Base-by-base conservation (phyloP, 2,329 filamentous ascomycete genomes). In the Ophiostoma australiae region DNA sequence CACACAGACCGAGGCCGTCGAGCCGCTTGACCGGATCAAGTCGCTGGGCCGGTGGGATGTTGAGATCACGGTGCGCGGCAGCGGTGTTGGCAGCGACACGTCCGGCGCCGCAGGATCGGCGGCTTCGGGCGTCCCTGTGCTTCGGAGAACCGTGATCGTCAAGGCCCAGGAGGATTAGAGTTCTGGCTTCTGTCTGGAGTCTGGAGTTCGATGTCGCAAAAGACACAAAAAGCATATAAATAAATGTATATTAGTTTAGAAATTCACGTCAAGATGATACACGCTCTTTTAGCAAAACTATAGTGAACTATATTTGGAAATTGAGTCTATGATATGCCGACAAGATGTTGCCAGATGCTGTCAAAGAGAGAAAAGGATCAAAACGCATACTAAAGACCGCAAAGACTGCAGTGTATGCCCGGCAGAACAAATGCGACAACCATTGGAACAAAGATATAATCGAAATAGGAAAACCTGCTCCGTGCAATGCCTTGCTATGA, bases 11-110 rank as follows among this genome's bases (percentile, higher is more conserved):
- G 52, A 58, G 52, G n/a, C 52, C n/a, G 52, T n/a, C n/a, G 52
- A 80, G 17, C 77, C 76, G 41, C 77, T 76, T 68, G 80, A 82
- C 74, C 78, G 80, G 69, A 77, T 83, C 75, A 82, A 82, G 77
- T 74, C 76, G 31, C 76, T 83, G 23, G 82, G 82, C 41, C 76
- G 76, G 39, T 83, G 78, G 75, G 77, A 81, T 72, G 75, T 83
- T 1, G 76, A 79, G 44, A 80, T 83, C 70, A 70, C 74, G 17
- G 71, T 78, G 17, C 78, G 76, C 4, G 76, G 75, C 23, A 70
- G 61, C 61, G 61, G 61, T 11, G 58, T 31, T 10, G 31, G 67
- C 70, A 61, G 33, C 67, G 52, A 37, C 27, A 13, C 55, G 4
- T 41, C 55, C 11, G 52, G 63, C 23, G 23, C 23, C 23, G 39